Evolutionary conservation across 768 basidiomycete genomes (phyloP), one percentile per base, ranked within the genome.

Genomic region (Trametes cinnabarina): DNA sequence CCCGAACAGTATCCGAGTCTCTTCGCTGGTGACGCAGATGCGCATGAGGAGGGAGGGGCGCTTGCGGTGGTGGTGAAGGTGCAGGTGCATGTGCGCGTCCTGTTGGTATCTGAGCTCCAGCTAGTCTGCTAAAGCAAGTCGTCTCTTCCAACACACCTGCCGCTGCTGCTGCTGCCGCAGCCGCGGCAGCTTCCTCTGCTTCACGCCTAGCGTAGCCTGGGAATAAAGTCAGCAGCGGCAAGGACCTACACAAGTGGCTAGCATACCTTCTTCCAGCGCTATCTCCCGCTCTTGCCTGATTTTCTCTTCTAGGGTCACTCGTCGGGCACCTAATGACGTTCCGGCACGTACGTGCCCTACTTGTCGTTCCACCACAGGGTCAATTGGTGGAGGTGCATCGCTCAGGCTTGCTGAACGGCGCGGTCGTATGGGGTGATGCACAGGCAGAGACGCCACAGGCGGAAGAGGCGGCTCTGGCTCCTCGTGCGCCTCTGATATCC

Each of bases 391-490:
- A 3, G 60, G 60, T 0, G 58, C 64, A 22, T 90, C 87, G 65
- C 87, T 90, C 48, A 91, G 73, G 69, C 88, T 90, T 15, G 87
- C 86, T n/a, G 88, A 90, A 54, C 89, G 79, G 55, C 89, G 77
- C 47, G 86, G 82, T 35, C 88, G 76, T 57, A 53, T 56, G n/a
- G 55, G 82, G 80, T 55, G 47, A 67, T 67, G 60, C 68, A 71
- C 72, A 61, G 57, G 64, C 67, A 43, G 63, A 65, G 66, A 7
- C 1, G 30, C 7, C 30, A 32, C 12, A 12, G 30, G 61, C 53
- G 65, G 58, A 66, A 25, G 8, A 4, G 68, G 34, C 57, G 60
- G 57, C 30, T 58, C 62, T 1, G 41, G 14, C 19, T 66, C 63
- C 41, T 64, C 63, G 37, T 47, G 58, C 49, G 51, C 10, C 30